These are phyloP conservation scores for Achaetomium macrosporum DNA, from an alignment of 2,329 filamentous ascomycete species.

Conservation along the genomic window DNA sequence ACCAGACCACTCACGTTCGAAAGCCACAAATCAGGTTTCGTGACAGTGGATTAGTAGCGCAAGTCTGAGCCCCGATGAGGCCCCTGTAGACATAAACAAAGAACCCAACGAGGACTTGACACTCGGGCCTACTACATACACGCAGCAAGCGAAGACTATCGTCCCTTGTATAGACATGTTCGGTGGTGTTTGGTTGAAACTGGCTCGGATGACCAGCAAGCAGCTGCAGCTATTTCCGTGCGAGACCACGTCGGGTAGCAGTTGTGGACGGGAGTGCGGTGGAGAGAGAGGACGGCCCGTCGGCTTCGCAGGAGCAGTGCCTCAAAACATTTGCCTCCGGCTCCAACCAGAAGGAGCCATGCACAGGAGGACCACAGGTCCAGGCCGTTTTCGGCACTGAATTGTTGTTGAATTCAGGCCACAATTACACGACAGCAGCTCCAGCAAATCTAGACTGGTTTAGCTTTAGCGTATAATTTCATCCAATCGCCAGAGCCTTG, in stretches of 20 bases:
- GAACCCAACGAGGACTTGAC: too few relatives aligned
- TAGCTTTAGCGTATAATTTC: conserved; percentile 5
- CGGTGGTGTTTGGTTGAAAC: background rate
- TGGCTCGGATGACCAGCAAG: background rate
- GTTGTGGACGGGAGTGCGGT: conserved; percentile 8
- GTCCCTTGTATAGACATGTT: background rate
- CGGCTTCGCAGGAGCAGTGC: conserved; percentile 6
- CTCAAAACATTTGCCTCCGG: conserved; percentile 9
- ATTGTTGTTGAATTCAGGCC: conserved; percentile 21
- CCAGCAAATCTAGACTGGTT: conserved; percentile 14
- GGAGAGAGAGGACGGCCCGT: conserved; percentile 12
- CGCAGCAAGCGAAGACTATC: too few relatives aligned
- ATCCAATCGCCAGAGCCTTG: conserved; percentile 16
- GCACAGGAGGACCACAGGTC: conserved; percentile 3
- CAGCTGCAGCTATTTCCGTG: conserved; percentile 10
- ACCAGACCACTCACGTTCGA: conserved; percentile 6
- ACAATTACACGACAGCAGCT: conserved; percentile 26
- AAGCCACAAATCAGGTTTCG: conserved; percentile 1
- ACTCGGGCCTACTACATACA: too few relatives aligned
- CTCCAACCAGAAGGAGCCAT: conserved; percentile 16
- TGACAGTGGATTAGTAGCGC: too few relatives aligned
- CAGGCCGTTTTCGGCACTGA: conserved; percentile 25
- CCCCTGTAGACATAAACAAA: too few relatives aligned
- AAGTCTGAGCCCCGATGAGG: too few relatives aligned
- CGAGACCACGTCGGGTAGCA: conserved; percentile 23